These are phyloP conservation scores for Teratosphaeria pseudoeucalypti DNA, from an alignment of 2,329 filamentous ascomycete genomes.

Conservation along the genomic window DNA sequence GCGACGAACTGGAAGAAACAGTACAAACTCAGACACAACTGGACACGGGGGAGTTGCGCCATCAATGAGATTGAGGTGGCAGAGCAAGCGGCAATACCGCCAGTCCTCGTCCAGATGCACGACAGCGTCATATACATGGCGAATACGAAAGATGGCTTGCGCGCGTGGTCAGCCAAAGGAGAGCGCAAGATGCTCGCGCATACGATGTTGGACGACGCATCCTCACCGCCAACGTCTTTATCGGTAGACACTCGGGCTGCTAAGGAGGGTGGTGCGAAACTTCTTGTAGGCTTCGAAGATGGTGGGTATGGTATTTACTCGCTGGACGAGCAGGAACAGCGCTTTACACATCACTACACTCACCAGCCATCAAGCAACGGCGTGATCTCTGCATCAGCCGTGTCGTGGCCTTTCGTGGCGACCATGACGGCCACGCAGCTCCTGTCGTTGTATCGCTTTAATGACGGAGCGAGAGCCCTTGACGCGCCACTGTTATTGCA, in stretches of 20 bases:
- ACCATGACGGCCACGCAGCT: conserved; percentile 66
- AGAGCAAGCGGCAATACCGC: conserved; percentile 42
- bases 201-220: conserved; percentile 15
- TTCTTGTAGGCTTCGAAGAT: conserved; percentile 60
- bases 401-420: conserved; percentile 63
- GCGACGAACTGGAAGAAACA: conserved; percentile 74
- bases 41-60: conserved; percentile 71
- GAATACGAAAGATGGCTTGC: conserved; percentile 57
- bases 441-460: conserved; percentile 56
- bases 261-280: conserved; percentile 20
- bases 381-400: conserved; percentile 59
- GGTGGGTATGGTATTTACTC: conserved; percentile 63
- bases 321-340: conserved; percentile 38
- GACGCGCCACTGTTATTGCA: conserved; percentile 53
- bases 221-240: conserved; percentile 48
- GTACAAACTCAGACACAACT: conserved; percentile 83
- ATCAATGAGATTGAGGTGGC: conserved; percentile 65
- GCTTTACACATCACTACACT: conserved; percentile 44
- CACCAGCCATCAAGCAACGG: conserved; percentile 53
- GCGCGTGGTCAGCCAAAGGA: conserved; percentile 64
- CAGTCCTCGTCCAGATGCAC: conserved; percentile 63
- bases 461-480: conserved; percentile 7
- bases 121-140: conserved; percentile 70
- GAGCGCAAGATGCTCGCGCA: conserved; percentile 49
- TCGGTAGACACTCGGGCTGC: conserved; percentile 45